These are phyloP conservation scores for Pseudognaphalium luteoalbum DNA, from an alignment of 129 eudicot species.

Conservation along the genomic window DNA sequence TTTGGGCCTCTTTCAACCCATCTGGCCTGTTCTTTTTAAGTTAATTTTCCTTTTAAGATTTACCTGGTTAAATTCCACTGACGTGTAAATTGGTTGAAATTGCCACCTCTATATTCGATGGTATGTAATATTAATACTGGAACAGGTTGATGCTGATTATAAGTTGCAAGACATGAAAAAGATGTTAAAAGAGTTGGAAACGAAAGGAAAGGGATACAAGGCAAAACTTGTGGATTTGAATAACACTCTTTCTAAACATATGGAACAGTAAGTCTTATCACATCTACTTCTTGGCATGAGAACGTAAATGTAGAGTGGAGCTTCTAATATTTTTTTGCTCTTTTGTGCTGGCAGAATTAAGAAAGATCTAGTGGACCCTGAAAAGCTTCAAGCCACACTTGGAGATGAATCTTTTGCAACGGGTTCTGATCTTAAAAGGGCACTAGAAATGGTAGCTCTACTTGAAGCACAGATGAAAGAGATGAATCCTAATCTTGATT, in stretches of 20 bases:
- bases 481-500: constrained; percentile 97
- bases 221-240: constrained; percentile 74
- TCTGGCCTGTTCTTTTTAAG: neutral
- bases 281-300: neutral
- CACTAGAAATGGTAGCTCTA: constrained; percentile 76
- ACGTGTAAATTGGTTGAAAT: neutral
- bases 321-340: neutral
- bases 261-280: constrained; percentile 80
- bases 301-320: neutral
- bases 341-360: constrained; percentile 54
- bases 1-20: neutral
- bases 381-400: constrained; percentile 77
- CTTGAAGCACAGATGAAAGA: constrained; percentile 95
- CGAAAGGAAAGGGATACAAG: constrained; percentile 76
- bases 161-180: constrained; percentile 90
- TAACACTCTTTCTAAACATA: constrained; percentile 55
- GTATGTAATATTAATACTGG: neutral
- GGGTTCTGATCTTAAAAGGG: constrained; percentile 66
- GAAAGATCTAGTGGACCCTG: constrained; percentile 85
- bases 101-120: neutral
- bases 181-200: constrained; percentile 71
- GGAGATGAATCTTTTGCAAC: constrained; percentile 58
- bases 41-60: too few species aligned
- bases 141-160: constrained; percentile 94
- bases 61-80: neutral